These are phyloP conservation scores for Sisymbrium irio DNA, from an alignment of 345 rosid species.

Conservation along the genomic window DNA sequence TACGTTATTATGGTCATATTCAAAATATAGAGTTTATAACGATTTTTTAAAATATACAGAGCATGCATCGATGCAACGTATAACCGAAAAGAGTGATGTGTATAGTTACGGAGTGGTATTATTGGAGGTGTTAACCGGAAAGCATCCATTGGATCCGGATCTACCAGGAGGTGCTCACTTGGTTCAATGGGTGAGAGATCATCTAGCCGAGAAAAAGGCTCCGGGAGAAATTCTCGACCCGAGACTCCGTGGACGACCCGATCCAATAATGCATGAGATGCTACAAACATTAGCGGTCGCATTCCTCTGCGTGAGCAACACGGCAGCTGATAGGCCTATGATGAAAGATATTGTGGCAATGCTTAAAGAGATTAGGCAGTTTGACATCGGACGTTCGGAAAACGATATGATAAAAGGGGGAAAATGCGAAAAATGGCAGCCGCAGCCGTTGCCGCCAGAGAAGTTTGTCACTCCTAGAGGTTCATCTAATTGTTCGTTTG, in stretches of 20 bases:
- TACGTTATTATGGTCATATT: background rate
- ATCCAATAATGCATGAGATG: slow-evolving; percentile 87
- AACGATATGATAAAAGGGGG: slow-evolving; percentile 42
- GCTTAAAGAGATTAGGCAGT: slow-evolving; percentile 78
- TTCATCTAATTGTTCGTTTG: slow-evolving; percentile 76
- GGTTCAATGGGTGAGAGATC: slow-evolving; percentile 90
- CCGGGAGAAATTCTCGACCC: slow-evolving; percentile 70
- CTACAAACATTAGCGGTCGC: slow-evolving; percentile 89
- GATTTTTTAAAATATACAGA: slow-evolving; percentile 36
- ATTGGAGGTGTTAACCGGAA: slow-evolving; percentile 80
- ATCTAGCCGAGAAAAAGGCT: slow-evolving; percentile 56
- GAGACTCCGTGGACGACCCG: slow-evolving; percentile 70
- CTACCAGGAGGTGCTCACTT: slow-evolving; percentile 74
- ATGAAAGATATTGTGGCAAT: slow-evolving; percentile 94
- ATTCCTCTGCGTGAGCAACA: slow-evolving; percentile 62
- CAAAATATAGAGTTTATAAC: background rate
- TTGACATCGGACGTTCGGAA: slow-evolving; percentile 47
- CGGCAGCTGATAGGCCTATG: slow-evolving; percentile 61
- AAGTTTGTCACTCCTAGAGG: slow-evolving; percentile 54
- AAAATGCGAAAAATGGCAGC: slow-evolving; percentile 22
- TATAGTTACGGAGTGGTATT: slow-evolving; percentile 85
- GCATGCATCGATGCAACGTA: slow-evolving; percentile 73
- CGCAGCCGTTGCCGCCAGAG: slow-evolving; percentile 40
- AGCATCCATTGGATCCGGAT: slow-evolving; percentile 90
- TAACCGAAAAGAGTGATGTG: slow-evolving; percentile 87